These are phyloP conservation scores for Leccinum rimulosum DNA, from an alignment of 768 basidiomycete species.

Conservation along the genomic window DNA sequence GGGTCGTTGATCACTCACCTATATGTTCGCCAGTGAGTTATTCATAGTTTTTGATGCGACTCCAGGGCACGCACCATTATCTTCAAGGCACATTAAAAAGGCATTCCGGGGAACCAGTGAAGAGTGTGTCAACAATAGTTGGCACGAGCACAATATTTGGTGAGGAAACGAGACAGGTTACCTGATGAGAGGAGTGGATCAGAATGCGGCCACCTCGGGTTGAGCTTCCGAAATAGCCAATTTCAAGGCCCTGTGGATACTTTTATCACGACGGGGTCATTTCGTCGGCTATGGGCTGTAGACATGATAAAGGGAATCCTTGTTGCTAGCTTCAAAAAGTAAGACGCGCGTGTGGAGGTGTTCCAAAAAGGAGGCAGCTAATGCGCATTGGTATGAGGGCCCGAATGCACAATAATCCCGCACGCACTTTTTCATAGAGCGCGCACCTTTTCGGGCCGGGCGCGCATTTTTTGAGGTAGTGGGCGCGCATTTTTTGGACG, in stretches of 20 bases:
- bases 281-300: slow-evolving; percentile 16
- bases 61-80: neutral
- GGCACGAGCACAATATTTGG: slow-evolving; percentile 4
- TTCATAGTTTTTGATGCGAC: slow-evolving; percentile 21
- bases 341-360: slow-evolving; percentile 19
- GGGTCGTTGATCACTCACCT: neutral
- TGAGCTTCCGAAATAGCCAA: slow-evolving; percentile 20
- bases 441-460: no score
- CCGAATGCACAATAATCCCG: no score
- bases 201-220: slow-evolving; percentile 22
- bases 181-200: slow-evolving; percentile 11
- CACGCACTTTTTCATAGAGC: no score
- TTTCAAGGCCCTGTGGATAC: slow-evolving; percentile 26
- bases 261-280: slow-evolving; percentile 32
- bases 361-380: slow-evolving; percentile 25
- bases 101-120: slow-evolving; percentile 30
- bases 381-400: slow-evolving; percentile 33
- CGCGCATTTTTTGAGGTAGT: no score
- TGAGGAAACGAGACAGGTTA: neutral
- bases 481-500: no score
- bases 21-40: neutral
- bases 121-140: slow-evolving; percentile 24
- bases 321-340: slow-evolving; percentile 3
- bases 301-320: slow-evolving; percentile 30
- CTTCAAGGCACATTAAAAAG: no score